These are phyloP conservation scores for Lactifluus piperatus DNA, from an alignment of 768 basidiomycete species.

Conservation along the genomic window DNA sequence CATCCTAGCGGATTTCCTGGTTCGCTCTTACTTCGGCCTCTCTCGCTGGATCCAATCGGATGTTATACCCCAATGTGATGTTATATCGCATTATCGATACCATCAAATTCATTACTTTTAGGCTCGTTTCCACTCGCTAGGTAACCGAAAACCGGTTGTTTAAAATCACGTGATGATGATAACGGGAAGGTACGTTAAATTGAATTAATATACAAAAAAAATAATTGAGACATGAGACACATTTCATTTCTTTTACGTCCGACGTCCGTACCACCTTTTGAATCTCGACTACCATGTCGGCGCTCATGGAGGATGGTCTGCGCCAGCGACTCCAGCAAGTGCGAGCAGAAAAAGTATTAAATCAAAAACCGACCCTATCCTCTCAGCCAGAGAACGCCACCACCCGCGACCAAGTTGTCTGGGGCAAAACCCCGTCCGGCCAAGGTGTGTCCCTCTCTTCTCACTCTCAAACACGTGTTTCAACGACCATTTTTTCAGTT, in stretches of 20 bases:
- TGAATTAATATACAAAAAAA: background rate
- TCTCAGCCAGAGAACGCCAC: background rate
- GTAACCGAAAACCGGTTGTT: no score
- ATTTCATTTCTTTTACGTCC: conserved; percentile 5
- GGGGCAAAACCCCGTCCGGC: conserved; percentile 80
- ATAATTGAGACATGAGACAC: background rate
- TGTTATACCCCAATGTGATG: background rate
- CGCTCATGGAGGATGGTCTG: background rate
- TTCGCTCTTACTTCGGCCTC: background rate
- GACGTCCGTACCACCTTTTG: background rate
- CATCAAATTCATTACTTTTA: no score
- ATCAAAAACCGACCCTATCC: background rate
- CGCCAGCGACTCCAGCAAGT: conserved; percentile 4
- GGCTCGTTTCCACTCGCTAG: no score
- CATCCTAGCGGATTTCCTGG: background rate
- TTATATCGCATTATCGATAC: no score
- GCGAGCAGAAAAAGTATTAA: background rate
- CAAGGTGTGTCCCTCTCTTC: conserved; percentile 43
- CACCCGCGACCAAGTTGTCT: conserved; percentile 45
- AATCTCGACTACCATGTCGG: conserved; percentile 10
- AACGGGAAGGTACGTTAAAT: background rate
- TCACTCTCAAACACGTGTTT: conserved; percentile 6
- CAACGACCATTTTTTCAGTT: conserved; percentile 38
- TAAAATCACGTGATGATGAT: background rate
- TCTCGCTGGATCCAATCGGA: background rate